Evolutionary conservation across 2,329 filamentous ascomycete species (phyloP), one percentile per base, ranked within the genome.

Genomic region (Stachybotrys chlorohalonatus): DNA sequence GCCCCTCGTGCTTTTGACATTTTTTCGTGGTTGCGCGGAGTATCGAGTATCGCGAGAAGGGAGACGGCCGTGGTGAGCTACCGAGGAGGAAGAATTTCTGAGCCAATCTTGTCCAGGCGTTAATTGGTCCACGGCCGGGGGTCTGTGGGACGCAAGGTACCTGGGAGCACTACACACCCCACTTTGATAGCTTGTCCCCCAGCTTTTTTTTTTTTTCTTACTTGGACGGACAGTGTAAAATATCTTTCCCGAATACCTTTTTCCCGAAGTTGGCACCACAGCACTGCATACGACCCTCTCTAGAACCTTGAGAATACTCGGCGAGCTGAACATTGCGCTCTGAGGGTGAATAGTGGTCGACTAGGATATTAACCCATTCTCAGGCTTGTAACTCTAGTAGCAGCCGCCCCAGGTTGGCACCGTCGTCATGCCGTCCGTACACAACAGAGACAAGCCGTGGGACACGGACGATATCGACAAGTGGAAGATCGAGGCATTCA

Each of bases 401-500:
- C 36, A 13, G 6, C 36, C 36, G 13, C 36, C 36, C 9, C 8
- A 42, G 36, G 36, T 42, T 13, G 13, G 36, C 36, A 13, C 13
- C 36, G 36, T 13, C 31, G 60, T 54, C 45, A 91, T 96, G 91
- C 90, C 91, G 59, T 94, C 90, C 32, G 95, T 87, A 60, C 84
- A 96, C 74, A 88, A 96, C 58, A 87, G 83, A 62, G 90, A 95
- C 3, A 96, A 96, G 72, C 89, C 90, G 54, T 95, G 92, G 92
- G 92, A 96, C 66, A 95, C 92, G 55, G 92, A 95, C 59, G 94
- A 96, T 66, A 90, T 97, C 60, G 93, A 97, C 75, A 95, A 96
- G 71, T 97, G 91, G 91, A 93, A 91, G 84, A 76, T 92, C 64
- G 91, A 96, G 46, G 74, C 84, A 31, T 97, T 97, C 74, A 93